Percentiles rank a stretch among this genome's conserved stretches.
Conservation (phyloP, 371 early-diverging fungal genomes). For the Saksenaea vasiformis region DNA sequence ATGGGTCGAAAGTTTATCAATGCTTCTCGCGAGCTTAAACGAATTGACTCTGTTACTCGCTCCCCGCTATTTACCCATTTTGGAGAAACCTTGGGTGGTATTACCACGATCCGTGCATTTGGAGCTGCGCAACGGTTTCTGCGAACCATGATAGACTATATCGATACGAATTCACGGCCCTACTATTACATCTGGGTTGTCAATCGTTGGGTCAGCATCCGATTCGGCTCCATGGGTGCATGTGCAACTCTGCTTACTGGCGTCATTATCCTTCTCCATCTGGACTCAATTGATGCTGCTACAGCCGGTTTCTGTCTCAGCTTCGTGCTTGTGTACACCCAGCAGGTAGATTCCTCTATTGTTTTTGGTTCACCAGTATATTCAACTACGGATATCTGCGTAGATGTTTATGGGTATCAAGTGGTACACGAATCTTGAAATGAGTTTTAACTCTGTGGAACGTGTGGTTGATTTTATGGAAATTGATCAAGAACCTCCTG, state of each 20-base stretch:
- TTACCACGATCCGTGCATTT: constrained; percentile 42
- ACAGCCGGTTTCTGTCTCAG: constrained; percentile 71
- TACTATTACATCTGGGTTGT: constrained; percentile 68
- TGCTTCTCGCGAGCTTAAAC: constrained; percentile 10
- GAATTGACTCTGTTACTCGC: constrained; percentile 6
- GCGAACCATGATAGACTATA: constrained; percentile 35
- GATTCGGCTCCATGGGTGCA: constrained; percentile 64
- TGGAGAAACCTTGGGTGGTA: constrained; percentile 13
- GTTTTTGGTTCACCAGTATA: constrained; percentile 25
- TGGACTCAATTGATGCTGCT: constrained; percentile 54
- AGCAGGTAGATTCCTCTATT: not conserved
- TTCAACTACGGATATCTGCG: constrained; percentile 51
- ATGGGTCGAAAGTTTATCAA: not conserved
- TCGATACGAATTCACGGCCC: constrained; percentile 63
- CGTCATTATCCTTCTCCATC: constrained; percentile 38
- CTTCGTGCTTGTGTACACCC: constrained; percentile 70
- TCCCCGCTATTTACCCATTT: constrained; percentile 7
- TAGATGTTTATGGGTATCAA: constrained; percentile 70
- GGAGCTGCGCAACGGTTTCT: constrained; percentile 53
- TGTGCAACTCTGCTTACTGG: constrained; percentile 63
- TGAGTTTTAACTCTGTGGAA: constrained; percentile 76
- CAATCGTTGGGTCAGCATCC: constrained; percentile 75
- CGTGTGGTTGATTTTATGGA: constrained; percentile 65
- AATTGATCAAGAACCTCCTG: constrained; percentile 62
- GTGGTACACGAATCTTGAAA: constrained; percentile 71